These are phyloP conservation scores for Spinellus fusiger DNA, from an alignment of 192 early-diverging fungal species.

Conservation along the genomic window DNA sequence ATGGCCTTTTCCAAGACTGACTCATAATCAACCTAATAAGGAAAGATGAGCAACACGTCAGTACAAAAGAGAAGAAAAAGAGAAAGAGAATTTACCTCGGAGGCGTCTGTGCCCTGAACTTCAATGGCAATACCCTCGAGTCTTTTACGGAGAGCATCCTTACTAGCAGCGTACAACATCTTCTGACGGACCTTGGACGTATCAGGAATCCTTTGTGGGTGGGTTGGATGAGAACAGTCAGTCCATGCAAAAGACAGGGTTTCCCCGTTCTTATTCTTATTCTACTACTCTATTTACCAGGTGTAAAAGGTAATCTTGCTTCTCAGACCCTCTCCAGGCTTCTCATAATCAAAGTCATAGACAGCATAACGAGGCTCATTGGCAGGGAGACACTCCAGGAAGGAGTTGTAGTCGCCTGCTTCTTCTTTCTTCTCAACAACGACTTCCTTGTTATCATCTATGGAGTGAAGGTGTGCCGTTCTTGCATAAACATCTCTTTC, in stretches of 20 bases:
- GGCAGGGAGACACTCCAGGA: conserved; percentile 56
- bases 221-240: neutral
- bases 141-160: conserved; percentile 67
- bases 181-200: conserved; percentile 66
- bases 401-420: conserved; percentile 57
- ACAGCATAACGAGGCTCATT: conserved; percentile 79
- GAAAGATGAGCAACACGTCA: neutral
- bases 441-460: conserved; percentile 57
- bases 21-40: conserved; percentile 42
- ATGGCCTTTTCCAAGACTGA: conserved; percentile 59
- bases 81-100: conserved; percentile 51
- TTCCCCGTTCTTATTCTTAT: neutral
- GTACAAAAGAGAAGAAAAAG: neutral
- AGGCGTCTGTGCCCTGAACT: conserved; percentile 80
- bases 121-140: conserved; percentile 70
- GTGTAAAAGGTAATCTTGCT: conserved; percentile 84
- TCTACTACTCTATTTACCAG: conserved; percentile 52
- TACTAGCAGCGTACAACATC: conserved; percentile 89
- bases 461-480: neutral
- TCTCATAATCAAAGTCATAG: conserved; percentile 80
- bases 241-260: neutral
- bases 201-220: conserved; percentile 67
- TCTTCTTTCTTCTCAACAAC: conserved; percentile 55
- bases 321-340: conserved; percentile 55
- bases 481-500: neutral